Evolutionary conservation across 768 basidiomycete genomes (phyloP), one percentile per base, ranked within the genome.

Genomic region (Trametes cingulata): DNA sequence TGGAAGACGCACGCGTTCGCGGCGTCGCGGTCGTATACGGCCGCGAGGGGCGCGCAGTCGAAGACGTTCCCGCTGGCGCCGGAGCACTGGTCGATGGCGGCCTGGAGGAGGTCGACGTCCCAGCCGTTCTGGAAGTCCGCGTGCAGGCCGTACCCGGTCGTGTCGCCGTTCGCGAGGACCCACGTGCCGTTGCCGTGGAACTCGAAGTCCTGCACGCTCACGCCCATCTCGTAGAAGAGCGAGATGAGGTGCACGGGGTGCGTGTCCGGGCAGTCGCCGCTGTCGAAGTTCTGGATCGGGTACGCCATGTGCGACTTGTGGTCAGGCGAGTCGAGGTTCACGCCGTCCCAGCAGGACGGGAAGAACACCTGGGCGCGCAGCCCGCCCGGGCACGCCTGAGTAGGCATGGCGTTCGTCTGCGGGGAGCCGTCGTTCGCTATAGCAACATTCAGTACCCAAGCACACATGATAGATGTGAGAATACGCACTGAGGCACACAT

Each of bases 221-320:
- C 56, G 50, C 55, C 17, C 64, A 62, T 62, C 63, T 69, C 68
- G 62, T 64, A 65, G 66, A 69, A 69, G 59, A 69, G 66, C 36
- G 63, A 65, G 60, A 69, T 63, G 40, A 67, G 61, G 57, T 67
- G 68, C 24, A 65, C 64, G 15, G 68, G 68, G 64, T 69, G 68
- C 15, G 62, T 56, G 20, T 40, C 47, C 24, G 69, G 68, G 62
- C 68, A 69, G 56, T 57, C 51, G 25, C 68, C 68, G 35, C 56
- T 39, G 64, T 69, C 64, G 64, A 60, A 67, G 51, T 62, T 64
- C 52, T 65, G 62, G 42, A 68, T 58, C 25, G 68, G 68, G 66
- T 72, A 78, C 1, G 76, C 72, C 67, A 77, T 71, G 67, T 78
- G 77, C 8, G 70, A 71, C 65, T 72, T 73, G 67, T 77, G 76